Percentiles rank a stretch among this genome's conserved stretches.
These are phyloP conservation scores for Scopulariopsis brevicaulis DNA, from an alignment of 2,329 filamentous ascomycete species.

Conservation along the genomic window DNA sequence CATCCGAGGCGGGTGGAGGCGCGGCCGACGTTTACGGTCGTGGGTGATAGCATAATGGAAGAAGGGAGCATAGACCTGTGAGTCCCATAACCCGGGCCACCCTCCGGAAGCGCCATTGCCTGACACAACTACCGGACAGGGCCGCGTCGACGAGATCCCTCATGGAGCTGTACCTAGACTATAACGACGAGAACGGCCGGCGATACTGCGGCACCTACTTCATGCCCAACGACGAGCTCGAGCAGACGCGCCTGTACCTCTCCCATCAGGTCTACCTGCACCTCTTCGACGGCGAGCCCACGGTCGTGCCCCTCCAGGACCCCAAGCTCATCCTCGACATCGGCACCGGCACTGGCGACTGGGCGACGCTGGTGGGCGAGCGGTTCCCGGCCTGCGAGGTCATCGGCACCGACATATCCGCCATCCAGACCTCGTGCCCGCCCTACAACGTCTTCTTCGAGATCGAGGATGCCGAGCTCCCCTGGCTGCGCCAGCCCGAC, in stretches of 20 bases:
- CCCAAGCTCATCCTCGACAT: slow-evolving; percentile 39
- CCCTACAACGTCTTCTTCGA: slow-evolving; percentile 50
- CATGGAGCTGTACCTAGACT: slow-evolving; percentile 39
- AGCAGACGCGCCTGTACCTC: slow-evolving; percentile 51
- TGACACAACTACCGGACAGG: slow-evolving; percentile 12
- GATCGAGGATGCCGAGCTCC: slow-evolving; percentile 45
- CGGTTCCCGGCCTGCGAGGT: slow-evolving; percentile 41
- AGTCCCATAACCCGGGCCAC: neutral
- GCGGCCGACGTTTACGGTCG: neutral
- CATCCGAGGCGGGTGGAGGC: neutral
- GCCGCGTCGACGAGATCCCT: slow-evolving; percentile 35
- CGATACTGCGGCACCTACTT: slow-evolving; percentile 52
- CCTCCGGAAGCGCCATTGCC: neutral
- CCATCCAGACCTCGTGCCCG: slow-evolving; percentile 42
- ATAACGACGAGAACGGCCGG: slow-evolving; percentile 48
- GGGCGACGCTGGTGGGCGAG: slow-evolving; percentile 41
- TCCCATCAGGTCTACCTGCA: slow-evolving; percentile 52
- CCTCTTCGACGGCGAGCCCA: slow-evolving; percentile 31
- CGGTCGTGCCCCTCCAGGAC: slow-evolving; percentile 26
- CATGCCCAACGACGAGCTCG: slow-evolving; percentile 56
- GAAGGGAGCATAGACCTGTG: slow-evolving; percentile 7
- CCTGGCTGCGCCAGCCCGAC: slow-evolving; percentile 42
- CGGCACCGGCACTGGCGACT: slow-evolving; percentile 45
- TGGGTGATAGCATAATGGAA: slow-evolving; percentile 3
- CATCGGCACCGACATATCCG: slow-evolving; percentile 46